A percentile compares a stretch with the other conserved stretches of the same genome.
Conservation (phyloP, 805 yeast genomes). For the Blastobotrys peoriensis region DNA sequence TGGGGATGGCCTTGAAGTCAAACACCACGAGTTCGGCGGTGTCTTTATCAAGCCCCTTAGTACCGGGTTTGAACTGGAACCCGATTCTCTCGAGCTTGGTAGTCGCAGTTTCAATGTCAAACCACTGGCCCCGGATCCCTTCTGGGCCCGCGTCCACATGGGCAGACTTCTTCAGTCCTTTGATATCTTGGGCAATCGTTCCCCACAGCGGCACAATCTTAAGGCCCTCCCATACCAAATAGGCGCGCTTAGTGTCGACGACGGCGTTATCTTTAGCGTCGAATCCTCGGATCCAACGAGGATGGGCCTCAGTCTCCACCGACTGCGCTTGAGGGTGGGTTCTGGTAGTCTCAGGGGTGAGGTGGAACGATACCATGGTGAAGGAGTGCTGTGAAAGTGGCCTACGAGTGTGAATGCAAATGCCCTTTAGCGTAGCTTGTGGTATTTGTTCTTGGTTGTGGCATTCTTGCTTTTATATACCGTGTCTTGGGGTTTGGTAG, state of each 20-base stretch:
- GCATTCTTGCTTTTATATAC: too few species aligned
- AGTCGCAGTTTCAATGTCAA: slow-evolving; percentile 1
- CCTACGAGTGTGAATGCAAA: too few species aligned
- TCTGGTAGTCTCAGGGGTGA: too few species aligned
- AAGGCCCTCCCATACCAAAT: slow-evolving; percentile 3
- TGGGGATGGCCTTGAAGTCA: slow-evolving; percentile 3
- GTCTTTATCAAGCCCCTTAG: slow-evolving; percentile 1
- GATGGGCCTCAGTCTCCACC: too few species aligned
- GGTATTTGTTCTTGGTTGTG: too few species aligned
- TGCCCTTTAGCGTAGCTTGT: too few species aligned
- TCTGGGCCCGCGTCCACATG: slow-evolving; percentile 4
- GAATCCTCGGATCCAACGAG: slow-evolving; percentile 9
- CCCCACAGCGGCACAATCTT: slow-evolving; percentile 5
- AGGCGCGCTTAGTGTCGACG: slow-evolving; percentile 6
- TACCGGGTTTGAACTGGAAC: slow-evolving; percentile 6
- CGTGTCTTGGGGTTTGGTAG: too few species aligned
- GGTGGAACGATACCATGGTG: too few species aligned
- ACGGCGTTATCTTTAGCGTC: slow-evolving; percentile 1
- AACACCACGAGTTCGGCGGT: slow-evolving; percentile 2
- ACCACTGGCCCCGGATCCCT: slow-evolving; percentile 6
- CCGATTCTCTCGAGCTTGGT: slow-evolving; percentile 2
- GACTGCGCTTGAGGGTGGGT: too few species aligned
- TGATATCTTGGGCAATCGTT: slow-evolving; percentile 1
- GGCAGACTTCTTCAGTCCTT: neutral
- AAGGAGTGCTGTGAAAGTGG: too few species aligned